These are phyloP conservation scores for Malus domestica DNA, from an alignment of 306 rosid species.

Conservation along the genomic window ASM211411v1 NC_041799.1:32698001-32698500, in stretches of 20 bases:
- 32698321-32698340: background rate
- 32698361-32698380: background rate
- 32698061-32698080: constrained; percentile 26
- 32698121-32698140: constrained; percentile 47
- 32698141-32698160: constrained; percentile 24
- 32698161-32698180: constrained; percentile 23
- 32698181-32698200: constrained; percentile 38
- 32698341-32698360: background rate
- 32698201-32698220: constrained; percentile 86
- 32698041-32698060: constrained; percentile 31
- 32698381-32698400: background rate
- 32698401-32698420: background rate
- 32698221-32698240: constrained; percentile 84
- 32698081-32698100: constrained; percentile 27
- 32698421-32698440: background rate
- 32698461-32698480: background rate
- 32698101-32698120: constrained; percentile 28
- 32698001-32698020: constrained; percentile 16
- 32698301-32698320: constrained; percentile 76
- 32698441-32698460: background rate
- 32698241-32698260: constrained; percentile 94
- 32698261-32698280: constrained; percentile 80
- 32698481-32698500: background rate
- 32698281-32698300: constrained; percentile 63
- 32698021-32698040: constrained; percentile 11